Percentiles rank a stretch among this genome's conserved stretches.
phyloP scores from a whole-genome alignment of 2,329 filamentous ascomycete genomes.

The Phaeophleospora eucalypticola region DNA sequence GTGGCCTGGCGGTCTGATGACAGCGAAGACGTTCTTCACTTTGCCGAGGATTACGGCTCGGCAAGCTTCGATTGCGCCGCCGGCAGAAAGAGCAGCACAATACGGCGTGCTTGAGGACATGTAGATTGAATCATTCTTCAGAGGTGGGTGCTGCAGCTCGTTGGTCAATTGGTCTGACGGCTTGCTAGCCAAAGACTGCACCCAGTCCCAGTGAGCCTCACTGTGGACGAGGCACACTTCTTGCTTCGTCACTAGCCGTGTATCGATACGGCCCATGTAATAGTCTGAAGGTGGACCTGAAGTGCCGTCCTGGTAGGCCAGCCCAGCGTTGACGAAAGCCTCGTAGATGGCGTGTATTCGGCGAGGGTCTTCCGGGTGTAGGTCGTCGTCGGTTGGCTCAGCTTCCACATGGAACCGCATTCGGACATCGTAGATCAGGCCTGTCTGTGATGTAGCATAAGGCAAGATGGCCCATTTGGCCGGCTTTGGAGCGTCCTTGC shows the following conservation, averaged over 20 bases:
- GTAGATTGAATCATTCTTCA: constrained; percentile 45
- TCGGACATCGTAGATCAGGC: constrained; percentile 72
- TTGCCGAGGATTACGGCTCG: constrained; percentile 78
- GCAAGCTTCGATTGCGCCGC: constrained; percentile 93
- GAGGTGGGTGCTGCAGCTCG: constrained; percentile 60
- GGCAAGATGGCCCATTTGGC: constrained; percentile 36
- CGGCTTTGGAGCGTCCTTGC: constrained; percentile 26
- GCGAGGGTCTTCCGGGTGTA: constrained; percentile 90
- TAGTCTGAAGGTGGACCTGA: constrained; percentile 48
- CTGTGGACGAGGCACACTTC: constrained; percentile 81
- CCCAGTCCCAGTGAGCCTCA: constrained; percentile 72
- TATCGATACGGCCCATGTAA: constrained; percentile 65
- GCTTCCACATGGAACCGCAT: constrained; percentile 93
- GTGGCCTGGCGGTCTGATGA: constrained; percentile 91
- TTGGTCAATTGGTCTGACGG: constrained; percentile 24
- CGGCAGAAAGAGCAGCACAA: constrained; percentile 78
- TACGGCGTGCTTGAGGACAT: constrained; percentile 42
- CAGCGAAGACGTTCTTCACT: constrained; percentile 91
- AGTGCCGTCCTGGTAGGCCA: constrained; percentile 45
- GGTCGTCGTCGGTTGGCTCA: constrained; percentile 54
- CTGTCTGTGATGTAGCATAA: constrained; percentile 39
- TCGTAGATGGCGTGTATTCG: constrained; percentile 92
- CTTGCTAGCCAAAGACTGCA: constrained; percentile 54
- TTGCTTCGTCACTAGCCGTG: constrained; percentile 69
- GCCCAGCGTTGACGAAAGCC: constrained; percentile 74